Percentiles rank a stretch among this genome's conserved stretches.
Evolutionary conservation across 2,329 filamentous ascomycete species (phyloP).

Genomic region (Plenodomus lindquistii): DNA sequence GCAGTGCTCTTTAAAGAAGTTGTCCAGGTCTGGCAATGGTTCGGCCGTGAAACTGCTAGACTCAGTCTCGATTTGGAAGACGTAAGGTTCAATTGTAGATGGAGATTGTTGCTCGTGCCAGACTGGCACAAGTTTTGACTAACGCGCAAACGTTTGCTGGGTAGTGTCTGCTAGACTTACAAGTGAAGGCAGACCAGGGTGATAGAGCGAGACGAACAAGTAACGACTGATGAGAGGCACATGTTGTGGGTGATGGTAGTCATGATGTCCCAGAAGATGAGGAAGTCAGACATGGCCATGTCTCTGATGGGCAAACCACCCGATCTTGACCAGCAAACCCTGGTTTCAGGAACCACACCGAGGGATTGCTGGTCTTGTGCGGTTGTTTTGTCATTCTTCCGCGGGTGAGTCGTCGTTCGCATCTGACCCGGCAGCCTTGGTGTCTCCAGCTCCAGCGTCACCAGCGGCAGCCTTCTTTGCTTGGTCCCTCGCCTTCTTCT

Average conservation of each 20-base stretch:
- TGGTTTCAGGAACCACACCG: neutral
- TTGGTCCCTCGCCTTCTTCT: conserved; percentile 41
- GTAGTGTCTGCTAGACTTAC: neutral
- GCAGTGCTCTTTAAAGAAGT: too few species aligned
- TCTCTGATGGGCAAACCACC: neutral
- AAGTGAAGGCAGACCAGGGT: neutral
- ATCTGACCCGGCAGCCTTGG: neutral
- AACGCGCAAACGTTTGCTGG: too few species aligned
- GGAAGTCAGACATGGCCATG: neutral
- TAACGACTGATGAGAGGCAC: neutral
- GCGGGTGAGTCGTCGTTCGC: neutral
- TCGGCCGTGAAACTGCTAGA: too few species aligned
- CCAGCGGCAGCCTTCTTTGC: conserved; percentile 32
- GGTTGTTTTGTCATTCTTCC: neutral
- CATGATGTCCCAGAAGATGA: neutral
- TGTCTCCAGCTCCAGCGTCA: conserved; percentile 2
- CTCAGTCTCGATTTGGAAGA: too few species aligned
- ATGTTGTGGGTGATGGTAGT: neutral
- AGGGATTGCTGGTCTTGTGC: neutral
- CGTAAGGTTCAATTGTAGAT: neutral
- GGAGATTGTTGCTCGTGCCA: neutral
- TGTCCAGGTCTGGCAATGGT: too few species aligned
- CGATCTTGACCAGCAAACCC: neutral
- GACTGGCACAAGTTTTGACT: neutral
- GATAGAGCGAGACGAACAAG: neutral